Percentiles rank a stretch among this genome's conserved stretches.
phyloP scores from a whole-genome alignment of 108 stramenopile species.

The Discostella stelligeroides region DNA sequence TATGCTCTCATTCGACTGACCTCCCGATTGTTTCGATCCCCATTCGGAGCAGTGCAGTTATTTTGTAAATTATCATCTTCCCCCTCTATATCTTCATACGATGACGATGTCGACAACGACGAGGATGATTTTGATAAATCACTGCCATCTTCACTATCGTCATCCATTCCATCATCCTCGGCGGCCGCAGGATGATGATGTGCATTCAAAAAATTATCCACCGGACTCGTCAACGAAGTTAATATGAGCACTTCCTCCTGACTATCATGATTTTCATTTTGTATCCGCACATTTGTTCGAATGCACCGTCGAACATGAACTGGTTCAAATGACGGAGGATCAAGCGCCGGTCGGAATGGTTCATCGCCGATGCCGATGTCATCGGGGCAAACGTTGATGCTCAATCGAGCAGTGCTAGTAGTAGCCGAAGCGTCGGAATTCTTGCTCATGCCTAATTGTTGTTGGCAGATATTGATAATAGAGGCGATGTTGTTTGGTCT shows the following conservation, averaged over 20 bases:
- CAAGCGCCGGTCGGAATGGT: too few species aligned
- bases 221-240: background rate
- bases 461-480: too few species aligned
- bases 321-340: slow-evolving; percentile 7
- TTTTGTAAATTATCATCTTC: background rate
- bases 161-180: slow-evolving; percentile 1
- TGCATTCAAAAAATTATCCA: background rate
- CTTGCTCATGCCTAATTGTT: too few species aligned
- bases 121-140: background rate
- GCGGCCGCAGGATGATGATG: background rate
- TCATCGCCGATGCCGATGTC: too few species aligned
- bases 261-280: background rate
- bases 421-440: too few species aligned
- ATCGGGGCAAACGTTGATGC: too few species aligned
- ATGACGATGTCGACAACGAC: background rate
- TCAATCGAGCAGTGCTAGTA: too few species aligned
- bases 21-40: too few species aligned
- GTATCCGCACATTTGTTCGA: background rate
- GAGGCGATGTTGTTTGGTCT: too few species aligned
- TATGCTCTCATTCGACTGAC: too few species aligned
- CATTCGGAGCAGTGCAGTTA: too few species aligned
- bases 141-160: background rate
- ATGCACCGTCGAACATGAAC: background rate
- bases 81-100: background rate
- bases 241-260: background rate